These are phyloP conservation scores for Pigoraptor vietnamica DNA, from an alignment of 78 protist species.

Conservation along the genomic window DNA sequence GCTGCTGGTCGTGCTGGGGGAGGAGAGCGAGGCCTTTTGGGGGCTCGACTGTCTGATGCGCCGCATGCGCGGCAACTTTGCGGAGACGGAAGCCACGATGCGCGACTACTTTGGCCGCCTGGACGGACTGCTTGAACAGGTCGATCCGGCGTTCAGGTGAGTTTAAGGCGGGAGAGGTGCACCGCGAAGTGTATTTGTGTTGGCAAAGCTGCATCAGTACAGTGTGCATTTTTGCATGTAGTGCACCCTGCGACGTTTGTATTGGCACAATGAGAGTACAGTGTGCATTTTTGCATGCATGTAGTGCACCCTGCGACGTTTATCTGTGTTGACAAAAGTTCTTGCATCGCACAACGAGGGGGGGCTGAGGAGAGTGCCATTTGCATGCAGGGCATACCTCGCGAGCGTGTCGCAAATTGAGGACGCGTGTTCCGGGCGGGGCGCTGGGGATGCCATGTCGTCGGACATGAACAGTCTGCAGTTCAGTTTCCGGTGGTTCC, in stretches of 20 bases:
- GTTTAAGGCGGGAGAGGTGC: not conserved
- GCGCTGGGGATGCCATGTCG: not conserved
- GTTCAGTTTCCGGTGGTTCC: constrained; percentile 1
- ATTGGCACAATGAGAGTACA: too few relatives aligned
- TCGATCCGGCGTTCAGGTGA: not conserved
- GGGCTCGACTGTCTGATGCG: not conserved
- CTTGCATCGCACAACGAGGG: too few relatives aligned
- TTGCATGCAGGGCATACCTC: not conserved
- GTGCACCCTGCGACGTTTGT: too few relatives aligned
- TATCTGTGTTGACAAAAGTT: too few relatives aligned
- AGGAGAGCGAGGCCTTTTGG: constrained; percentile 2
- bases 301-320: too few relatives aligned
- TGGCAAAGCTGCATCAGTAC: not conserved
- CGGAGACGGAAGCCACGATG: not conserved
- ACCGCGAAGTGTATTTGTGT: too few relatives aligned
- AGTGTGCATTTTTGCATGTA: not conserved
- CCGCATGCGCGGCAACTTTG: not conserved
- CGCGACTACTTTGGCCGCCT: not conserved
- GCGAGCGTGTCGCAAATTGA: not conserved
- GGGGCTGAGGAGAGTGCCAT: not conserved
- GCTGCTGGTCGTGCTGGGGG: not conserved
- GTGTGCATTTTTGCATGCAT: too few relatives aligned
- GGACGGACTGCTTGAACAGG: not conserved
- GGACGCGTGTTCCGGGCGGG: not conserved
- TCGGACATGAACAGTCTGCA: not conserved